Evolutionary conservation across 805 yeast species (phyloP), one percentile per base, ranked within the genome.

Genomic region (Cyberlindnera mrakii): DNA sequence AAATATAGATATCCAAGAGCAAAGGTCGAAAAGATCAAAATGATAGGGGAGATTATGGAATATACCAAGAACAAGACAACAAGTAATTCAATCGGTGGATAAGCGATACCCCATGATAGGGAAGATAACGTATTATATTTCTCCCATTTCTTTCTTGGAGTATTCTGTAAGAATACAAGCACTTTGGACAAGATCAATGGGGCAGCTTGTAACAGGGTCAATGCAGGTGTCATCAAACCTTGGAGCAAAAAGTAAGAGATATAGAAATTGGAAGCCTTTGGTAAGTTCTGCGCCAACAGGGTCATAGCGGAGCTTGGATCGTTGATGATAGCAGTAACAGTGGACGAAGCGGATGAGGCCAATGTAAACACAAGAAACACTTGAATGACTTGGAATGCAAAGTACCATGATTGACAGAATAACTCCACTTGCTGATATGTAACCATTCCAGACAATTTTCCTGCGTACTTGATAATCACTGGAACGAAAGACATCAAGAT

Each of bases 111-210:
- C 85, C 90, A 89, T 19, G 77, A 74, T 35, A 90, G 85, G 34
- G 75, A 71, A 11, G 79, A 73, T 53, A 91, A 68, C 2, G 69
- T 72, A 60, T 77, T 78, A 59, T 65, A 77, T 57, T 96, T 79
- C 47, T 63, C 77, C 96, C 96, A 91, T 68, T 83, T 85, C 65
- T 87, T 82, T 67, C 98, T 80, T 48, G 98, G 98, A 6, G 98
- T 88, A 42, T 75, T 73, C 62, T 89, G 96, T 47, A 93, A 72
- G 18, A 88, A 46, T 27, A 93, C 86, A 46, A 90, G 68, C 31
- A 83, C 67, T 58, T 84, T 80, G 41, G 85, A 80, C 50, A 90
- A 68, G 42, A 85, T 72, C 55, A 93, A 70, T 3, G 80, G 76
- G 33, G 82, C 89, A 43, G 87, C 63, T 65, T 88, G 96, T 46